Percentiles rank a stretch among this genome's conserved stretches.
Conservation (phyloP, 345 rosid genomes). For the Abelmoschus esculentus region DNA sequence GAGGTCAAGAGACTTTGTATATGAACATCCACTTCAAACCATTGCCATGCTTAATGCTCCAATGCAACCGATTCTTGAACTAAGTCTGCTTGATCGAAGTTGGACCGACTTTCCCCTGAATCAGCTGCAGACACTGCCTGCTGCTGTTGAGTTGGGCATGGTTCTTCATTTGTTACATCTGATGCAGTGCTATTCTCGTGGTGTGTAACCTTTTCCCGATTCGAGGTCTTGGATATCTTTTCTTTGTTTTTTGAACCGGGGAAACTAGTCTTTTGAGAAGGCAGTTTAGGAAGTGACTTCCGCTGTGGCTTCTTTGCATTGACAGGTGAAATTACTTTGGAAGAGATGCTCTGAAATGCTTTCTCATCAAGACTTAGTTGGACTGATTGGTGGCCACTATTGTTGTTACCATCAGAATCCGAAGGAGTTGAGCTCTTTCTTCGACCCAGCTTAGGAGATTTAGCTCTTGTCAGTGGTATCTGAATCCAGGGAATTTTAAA, state of each 20-base stretch:
- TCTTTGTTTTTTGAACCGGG: slow-evolving; percentile 16
- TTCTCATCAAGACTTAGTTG: slow-evolving; percentile 75
- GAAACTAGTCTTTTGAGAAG: slow-evolving; percentile 63
- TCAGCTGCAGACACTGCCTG: too few relatives aligned
- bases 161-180: too few relatives aligned
- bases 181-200: too few relatives aligned
- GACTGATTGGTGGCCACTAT: slow-evolving; percentile 23
- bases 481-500: slow-evolving; percentile 23
- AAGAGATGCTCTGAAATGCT: slow-evolving; percentile 27
- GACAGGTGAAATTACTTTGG: slow-evolving; percentile 44
- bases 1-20: too few relatives aligned
- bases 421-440: slow-evolving; percentile 42
- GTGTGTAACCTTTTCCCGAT: too few relatives aligned
- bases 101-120: too few relatives aligned
- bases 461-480: slow-evolving; percentile 95
- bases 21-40: slow-evolving; percentile 15
- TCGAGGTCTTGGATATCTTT: slow-evolving; percentile 9
- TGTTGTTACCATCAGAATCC: slow-evolving; percentile 45
- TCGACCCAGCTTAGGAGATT: slow-evolving; percentile 94
- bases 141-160: too few relatives aligned
- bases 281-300: slow-evolving; percentile 83
- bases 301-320: slow-evolving; percentile 57
- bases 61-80: slow-evolving; percentile 9
- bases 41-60: slow-evolving; percentile 26
- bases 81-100: too few relatives aligned